phyloP scores from a whole-genome alignment of 768 basidiomycete species.

The Plicaturopsis crispa region DNA sequence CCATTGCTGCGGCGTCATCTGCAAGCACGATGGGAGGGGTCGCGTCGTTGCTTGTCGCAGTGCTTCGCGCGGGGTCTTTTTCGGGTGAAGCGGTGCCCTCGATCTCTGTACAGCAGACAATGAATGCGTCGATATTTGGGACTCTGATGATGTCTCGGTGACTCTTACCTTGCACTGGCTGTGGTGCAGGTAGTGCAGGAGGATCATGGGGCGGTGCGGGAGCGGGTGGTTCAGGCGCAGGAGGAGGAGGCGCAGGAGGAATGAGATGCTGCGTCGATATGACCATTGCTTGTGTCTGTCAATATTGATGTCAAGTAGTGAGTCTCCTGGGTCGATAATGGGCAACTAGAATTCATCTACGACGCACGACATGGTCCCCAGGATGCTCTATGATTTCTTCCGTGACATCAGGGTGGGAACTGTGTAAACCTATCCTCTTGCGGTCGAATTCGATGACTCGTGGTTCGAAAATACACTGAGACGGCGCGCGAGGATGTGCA shows the following conservation, averaged over 20 bases:
- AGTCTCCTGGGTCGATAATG: neutral
- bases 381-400: conserved; percentile 66
- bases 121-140: too few relatives aligned
- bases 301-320: neutral
- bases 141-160: conserved; percentile 3
- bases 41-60: too few relatives aligned
- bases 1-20: conserved; percentile 11
- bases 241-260: conserved; percentile 23
- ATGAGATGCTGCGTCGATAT: conserved; percentile 82
- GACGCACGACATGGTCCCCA: conserved; percentile 43
- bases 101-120: too few relatives aligned
- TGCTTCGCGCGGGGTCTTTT: too few relatives aligned
- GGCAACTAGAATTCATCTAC: neutral
- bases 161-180: conserved; percentile 10
- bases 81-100: too few relatives aligned
- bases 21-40: too few relatives aligned
- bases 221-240: too few relatives aligned
- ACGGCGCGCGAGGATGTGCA: too few relatives aligned
- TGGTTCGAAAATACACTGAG: conserved; percentile 90
- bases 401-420: conserved; percentile 52
- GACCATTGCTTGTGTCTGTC: conserved; percentile 83
- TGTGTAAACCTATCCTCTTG: conserved; percentile 47
- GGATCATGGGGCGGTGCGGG: conserved; percentile 17
- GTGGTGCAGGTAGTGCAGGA: conserved; percentile 8
- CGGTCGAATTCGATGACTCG: conserved; percentile 85